Percentiles rank a stretch among this genome's conserved stretches.
Conservation (phyloP, 2,329 filamentous ascomycete species). For the Xylariaceae sp. region DNA sequence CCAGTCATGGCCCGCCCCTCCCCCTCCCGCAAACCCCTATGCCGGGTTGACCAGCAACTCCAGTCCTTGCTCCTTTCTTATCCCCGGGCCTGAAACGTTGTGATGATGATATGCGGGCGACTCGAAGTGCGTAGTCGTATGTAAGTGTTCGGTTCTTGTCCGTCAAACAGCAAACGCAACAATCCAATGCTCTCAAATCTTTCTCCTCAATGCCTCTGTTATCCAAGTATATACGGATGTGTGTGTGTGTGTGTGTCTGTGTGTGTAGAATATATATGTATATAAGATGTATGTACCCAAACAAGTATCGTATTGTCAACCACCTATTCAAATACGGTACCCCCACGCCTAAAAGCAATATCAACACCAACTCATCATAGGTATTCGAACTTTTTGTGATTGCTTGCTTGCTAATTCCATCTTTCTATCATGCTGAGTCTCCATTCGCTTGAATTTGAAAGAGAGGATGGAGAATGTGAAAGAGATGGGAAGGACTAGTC, state of each 20-base stretch:
- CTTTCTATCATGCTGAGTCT: not conserved
- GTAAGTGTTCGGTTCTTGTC: no score
- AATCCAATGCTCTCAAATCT: not conserved
- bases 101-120: no score
- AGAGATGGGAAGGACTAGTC: not conserved
- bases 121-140: no score
- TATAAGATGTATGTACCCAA: not conserved
- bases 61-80: no score
- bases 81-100: no score
- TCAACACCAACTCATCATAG: not conserved
- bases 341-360: not conserved
- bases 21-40: no score
- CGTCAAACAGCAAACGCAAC: not conserved
- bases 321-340: not conserved
- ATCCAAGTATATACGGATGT: not conserved
- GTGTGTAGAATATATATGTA: not conserved
- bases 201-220: not conserved
- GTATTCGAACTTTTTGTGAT: not conserved
- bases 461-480: not conserved
- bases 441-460: not conserved
- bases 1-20: no score
- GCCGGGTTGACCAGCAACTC: no score
- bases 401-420: not conserved
- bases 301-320: not conserved
- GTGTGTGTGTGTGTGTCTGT: not conserved